These are phyloP conservation scores for Hirschfeldia incana DNA, from an alignment of 345 rosid genomes.

Conservation along the genomic window DNA sequence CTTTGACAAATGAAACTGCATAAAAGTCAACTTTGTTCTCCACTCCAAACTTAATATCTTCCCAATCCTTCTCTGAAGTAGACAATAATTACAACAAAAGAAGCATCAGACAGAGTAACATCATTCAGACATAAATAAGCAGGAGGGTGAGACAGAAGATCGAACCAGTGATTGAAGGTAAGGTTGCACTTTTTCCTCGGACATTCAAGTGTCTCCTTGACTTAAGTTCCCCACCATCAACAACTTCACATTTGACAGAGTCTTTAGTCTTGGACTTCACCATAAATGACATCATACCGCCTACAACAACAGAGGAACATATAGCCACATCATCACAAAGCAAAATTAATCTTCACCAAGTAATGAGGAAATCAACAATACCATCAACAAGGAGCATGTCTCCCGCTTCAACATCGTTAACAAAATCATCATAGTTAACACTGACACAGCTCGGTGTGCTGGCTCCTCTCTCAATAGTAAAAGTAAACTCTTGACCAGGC, in stretches of 20 bases:
- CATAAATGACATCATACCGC: constrained; percentile 96
- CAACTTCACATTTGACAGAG: constrained; percentile 89
- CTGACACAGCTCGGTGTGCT: constrained; percentile 85
- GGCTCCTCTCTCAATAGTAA: constrained; percentile 87
- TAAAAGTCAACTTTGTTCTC: constrained; percentile 94
- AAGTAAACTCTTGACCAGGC: constrained; percentile 90
- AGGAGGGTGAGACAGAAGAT: neutral
- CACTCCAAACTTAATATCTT: constrained; percentile 97
- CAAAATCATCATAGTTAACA: constrained; percentile 97
- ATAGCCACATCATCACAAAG: constrained; percentile 20
- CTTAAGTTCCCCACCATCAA: constrained; percentile 99
- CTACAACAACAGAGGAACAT: constrained; percentile 42
- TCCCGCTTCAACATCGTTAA: constrained; percentile 85
- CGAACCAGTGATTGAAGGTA: constrained; percentile 95
- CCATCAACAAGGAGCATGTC: constrained; percentile 99
- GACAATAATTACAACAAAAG: constrained; percentile 23
- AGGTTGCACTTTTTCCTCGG: constrained; percentile 95
- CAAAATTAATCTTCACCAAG: neutral
- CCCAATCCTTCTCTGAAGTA: constrained; percentile 95
- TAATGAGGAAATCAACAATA: constrained; percentile 36
- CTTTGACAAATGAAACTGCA: constrained; percentile 98
- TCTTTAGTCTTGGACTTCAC: constrained; percentile 96
- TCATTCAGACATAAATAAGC: neutral
- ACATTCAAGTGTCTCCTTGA: constrained; percentile 97
- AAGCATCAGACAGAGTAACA: neutral